Base-by-base conservation (phyloP, 2,329 filamentous ascomycete species). In the Teratosphaeria nubilosa region DNA sequence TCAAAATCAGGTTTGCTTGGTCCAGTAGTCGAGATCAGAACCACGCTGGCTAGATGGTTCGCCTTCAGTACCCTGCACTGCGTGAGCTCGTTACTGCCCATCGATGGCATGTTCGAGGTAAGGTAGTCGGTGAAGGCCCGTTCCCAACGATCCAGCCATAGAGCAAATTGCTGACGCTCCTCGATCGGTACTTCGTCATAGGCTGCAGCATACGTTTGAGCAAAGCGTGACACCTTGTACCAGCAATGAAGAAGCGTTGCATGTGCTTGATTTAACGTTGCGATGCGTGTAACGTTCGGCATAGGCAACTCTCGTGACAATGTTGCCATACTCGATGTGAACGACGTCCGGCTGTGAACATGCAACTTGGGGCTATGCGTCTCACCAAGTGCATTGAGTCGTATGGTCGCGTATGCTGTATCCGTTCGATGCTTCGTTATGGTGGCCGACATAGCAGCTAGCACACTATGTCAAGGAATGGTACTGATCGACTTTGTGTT, bases 101-200 rank as follows among this genome's bases (percentile, higher is more conserved):
- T 68, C 13, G 59, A 55, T 2, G 67, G 56, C 66, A 68, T 68
- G 10, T 64, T 57, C 5, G 60, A 57, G 5, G 64, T 64, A 1
- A 71, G 62, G 56, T 66, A 70, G 10, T 63, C 58, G 1, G 65
- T 68, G 60, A 71, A 70, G 4, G 67, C 65, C 25, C 61, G 56
- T 51, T 71, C 69, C 69, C 68, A 71, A 51, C 62, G 63, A 54
- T 69, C 66, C 14, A 71, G 65, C 69, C 69, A 71, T 48, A 60
- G 60, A 24, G 64, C 63, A 54, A 66, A 66, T 22, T 60, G 60
- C 54, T 55, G 61, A 37, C 59, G 60, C 53, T 62, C 63, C 48
- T 61, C 55, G 16, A 60, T 56, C 32, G 63, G 58, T 13, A 51
- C 14, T 32, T 45, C 25, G 10, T 14, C 24, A 5, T 27, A 13